Base-by-base conservation (phyloP, 148 eudicot species). In the Fagopyrum tataricum region DNA sequence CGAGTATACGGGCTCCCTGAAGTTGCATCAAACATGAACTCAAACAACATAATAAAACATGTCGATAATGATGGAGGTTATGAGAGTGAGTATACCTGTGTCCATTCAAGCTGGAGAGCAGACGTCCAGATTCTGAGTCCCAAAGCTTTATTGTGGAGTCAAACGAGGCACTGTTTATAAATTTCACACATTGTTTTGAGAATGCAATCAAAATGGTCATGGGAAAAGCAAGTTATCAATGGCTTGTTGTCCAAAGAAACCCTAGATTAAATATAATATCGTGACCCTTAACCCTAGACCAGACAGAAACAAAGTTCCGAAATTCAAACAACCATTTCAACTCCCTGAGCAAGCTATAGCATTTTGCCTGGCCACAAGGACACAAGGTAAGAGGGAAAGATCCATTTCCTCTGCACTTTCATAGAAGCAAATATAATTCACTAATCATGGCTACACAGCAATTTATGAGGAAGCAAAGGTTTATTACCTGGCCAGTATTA, bases 1-100 rank as follows among this genome's bases (percentile, higher is more conserved):
- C 0, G 97, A 89, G 78, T 91, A 91, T 46, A 91, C 93, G 40
- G 95, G 88, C 40, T 89, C 97, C 88, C 97, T 93, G 87, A 21
- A 56, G 40, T 66, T 69, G 44, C 12, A 73, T 40, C 5, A 7
- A 73, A 58, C 39, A 73, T 43, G 14, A 69, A 52, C 10, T 39
- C 20, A 39, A 52, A 49, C 23, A 23, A 10, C 26, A 53, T 4
- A 7, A 15, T 48, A 17, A 49, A 41, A 17, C 43, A 14, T 12
- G 39, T 20, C 56, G 48, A 48, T 8, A 31, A 49, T 42, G 23
- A 23, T 4, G 53, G 53, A 71, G 20, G 7, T 1, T 23, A 24
- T 11, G 18, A 37, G 39, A 58, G 53, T n/a, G 46, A 53, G 77
- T 66, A 48, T 78, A 85, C 87, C 84, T 85, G 83, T 87, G 91